These are phyloP conservation scores for Calonectria pseudoreteaudii DNA, from an alignment of 2,329 filamentous ascomycete genomes.

Conservation along the genomic window DNA sequence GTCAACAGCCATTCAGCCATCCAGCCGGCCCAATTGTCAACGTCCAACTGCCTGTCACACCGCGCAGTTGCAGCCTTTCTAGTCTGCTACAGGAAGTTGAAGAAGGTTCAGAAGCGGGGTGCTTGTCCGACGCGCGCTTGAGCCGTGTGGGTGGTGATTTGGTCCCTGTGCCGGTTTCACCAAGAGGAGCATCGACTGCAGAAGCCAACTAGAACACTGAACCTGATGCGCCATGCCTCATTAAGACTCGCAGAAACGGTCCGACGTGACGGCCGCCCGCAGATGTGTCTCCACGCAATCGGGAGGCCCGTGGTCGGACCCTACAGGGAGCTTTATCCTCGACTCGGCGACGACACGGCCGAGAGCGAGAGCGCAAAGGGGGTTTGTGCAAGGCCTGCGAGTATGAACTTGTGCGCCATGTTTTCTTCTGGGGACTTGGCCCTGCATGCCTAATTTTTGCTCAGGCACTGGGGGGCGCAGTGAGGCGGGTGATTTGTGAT, in stretches of 20 bases:
- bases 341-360: not conserved
- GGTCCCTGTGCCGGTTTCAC: slow-evolving; percentile 15
- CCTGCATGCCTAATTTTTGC: not conserved
- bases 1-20: slow-evolving; percentile 13
- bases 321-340: not conserved
- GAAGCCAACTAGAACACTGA: slow-evolving; percentile 9
- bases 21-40: not conserved
- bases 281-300: slow-evolving; percentile 13
- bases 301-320: slow-evolving; percentile 2
- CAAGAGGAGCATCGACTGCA: slow-evolving; percentile 1
- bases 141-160: not conserved
- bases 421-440: not conserved
- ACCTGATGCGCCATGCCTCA: not conserved
- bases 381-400: not conserved
- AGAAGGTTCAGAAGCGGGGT: not conserved
- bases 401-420: not conserved
- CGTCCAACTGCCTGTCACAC: not conserved
- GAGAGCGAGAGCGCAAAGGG: not conserved
- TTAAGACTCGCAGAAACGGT: slow-evolving; percentile 1
- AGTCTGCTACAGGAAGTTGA: not conserved
- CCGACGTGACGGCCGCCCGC: not conserved
- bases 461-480: not conserved
- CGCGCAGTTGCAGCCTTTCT: not conserved
- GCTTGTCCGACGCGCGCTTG: not conserved
- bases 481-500: not conserved